phyloP scores from a whole-genome alignment of 139 green algal genomes.

The Cymbomonas tetramitiformis region DNA sequence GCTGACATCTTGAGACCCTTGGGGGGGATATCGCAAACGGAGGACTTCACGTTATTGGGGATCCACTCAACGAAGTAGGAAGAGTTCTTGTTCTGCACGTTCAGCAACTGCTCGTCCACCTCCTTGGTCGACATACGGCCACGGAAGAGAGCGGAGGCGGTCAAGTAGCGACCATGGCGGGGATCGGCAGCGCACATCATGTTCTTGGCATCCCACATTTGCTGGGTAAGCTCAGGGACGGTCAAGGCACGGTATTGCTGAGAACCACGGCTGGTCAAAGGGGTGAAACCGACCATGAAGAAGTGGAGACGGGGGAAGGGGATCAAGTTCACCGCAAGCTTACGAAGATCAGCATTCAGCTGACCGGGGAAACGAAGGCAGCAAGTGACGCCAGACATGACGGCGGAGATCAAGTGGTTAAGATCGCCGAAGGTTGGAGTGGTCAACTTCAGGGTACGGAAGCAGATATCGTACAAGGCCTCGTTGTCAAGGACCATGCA shows the following conservation, averaged over 20 bases:
- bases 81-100: slow-evolving; percentile 98
- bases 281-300: slow-evolving; percentile 98
- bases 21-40: slow-evolving; percentile 88
- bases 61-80: slow-evolving; percentile 99
- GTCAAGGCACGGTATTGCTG: slow-evolving; percentile 88
- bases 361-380: slow-evolving; percentile 97
- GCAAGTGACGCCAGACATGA: slow-evolving; percentile 97
- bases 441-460: slow-evolving; percentile 96
- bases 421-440: slow-evolving; percentile 79
- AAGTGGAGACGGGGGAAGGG: slow-evolving; percentile 98
- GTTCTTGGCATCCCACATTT: slow-evolving; percentile 99
- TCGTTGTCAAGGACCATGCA: slow-evolving; percentile 94
- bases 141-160: slow-evolving; percentile 86
- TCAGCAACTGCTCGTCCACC: slow-evolving; percentile 98
- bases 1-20: slow-evolving; percentile 92
- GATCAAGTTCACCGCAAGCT: slow-evolving; percentile 97
- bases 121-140: slow-evolving; percentile 94
- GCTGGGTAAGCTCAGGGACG: slow-evolving; percentile 96
- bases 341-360: slow-evolving; percentile 94
- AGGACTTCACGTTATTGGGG: slow-evolving; percentile 97
- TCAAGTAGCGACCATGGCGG: slow-evolving; percentile 91
- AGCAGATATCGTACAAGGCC: slow-evolving; percentile 98
- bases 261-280: slow-evolving; percentile 79
- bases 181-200: slow-evolving; percentile 99
- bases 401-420: slow-evolving; percentile 90